Conservation (phyloP, 2,329 filamentous ascomycete genomes). For the Shiraia sp. region DNA sequence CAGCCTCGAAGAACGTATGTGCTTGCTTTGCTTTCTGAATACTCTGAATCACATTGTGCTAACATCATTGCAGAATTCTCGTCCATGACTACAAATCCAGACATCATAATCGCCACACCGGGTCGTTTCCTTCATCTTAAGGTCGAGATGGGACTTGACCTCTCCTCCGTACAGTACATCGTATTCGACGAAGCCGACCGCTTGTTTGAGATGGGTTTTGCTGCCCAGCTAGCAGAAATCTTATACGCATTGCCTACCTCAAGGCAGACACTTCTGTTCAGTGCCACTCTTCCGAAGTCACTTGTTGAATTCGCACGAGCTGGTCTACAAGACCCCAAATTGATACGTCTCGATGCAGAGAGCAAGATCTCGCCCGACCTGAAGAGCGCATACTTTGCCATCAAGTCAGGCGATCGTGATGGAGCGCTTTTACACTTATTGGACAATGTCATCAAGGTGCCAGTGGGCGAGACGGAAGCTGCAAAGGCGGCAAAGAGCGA, state of each 20-base stretch:
- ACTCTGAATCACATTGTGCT: not conserved
- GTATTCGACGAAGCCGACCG: slow-evolving; percentile 98
- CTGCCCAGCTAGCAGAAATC: slow-evolving; percentile 90
- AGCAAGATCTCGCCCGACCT: slow-evolving; percentile 95
- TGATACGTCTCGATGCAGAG: slow-evolving; percentile 90
- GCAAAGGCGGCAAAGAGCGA: slow-evolving; percentile 51
- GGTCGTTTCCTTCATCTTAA: slow-evolving; percentile 96
- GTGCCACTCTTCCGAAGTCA: slow-evolving; percentile 89
- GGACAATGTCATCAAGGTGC: slow-evolving; percentile 91
- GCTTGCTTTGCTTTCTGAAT: too few species aligned
- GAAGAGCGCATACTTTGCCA: slow-evolving; percentile 91
- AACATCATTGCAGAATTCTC: slow-evolving; percentile 65
- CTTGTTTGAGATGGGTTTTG: slow-evolving; percentile 98
- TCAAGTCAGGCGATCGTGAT: slow-evolving; percentile 93
- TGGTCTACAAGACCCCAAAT: slow-evolving; percentile 86
- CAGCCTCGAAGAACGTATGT: slow-evolving; percentile 77
- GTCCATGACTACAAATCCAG: slow-evolving; percentile 90
- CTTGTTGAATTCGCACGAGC: slow-evolving; percentile 95
- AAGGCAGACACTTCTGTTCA: slow-evolving; percentile 91
- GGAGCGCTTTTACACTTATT: slow-evolving; percentile 87
- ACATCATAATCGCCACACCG: slow-evolving; percentile 95
- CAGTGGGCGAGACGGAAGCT: slow-evolving; percentile 65
- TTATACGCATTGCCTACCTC: slow-evolving; percentile 81
- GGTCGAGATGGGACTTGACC: slow-evolving; percentile 90
- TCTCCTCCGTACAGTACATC: slow-evolving; percentile 90